These are phyloP conservation scores for Penicillium goetzii DNA, from an alignment of 495 filamentous ascomycete species.

Conservation along the genomic window DNA sequence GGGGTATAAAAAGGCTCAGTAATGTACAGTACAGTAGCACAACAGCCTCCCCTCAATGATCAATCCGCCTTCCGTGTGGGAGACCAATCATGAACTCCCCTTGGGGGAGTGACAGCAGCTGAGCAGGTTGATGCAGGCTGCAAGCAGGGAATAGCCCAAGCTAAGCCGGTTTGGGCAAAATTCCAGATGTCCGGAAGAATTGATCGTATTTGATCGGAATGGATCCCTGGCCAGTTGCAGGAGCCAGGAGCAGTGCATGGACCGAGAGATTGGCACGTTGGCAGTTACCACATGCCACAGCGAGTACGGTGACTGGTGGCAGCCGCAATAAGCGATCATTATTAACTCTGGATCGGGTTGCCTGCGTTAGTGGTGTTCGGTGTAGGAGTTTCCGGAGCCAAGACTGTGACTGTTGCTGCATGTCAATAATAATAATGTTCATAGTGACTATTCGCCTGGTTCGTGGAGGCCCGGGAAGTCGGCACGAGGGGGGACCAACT, in stretches of 20 bases:
- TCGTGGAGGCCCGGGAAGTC: conserved; percentile 26
- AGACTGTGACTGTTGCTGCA: neutral
- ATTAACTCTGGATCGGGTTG: conserved; percentile 10
- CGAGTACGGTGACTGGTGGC: neutral
- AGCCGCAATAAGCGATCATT: conserved; percentile 14
- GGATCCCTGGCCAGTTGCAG: neutral
- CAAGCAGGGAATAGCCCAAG: conserved; percentile 5
- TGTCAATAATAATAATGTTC: neutral
- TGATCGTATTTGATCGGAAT: neutral
- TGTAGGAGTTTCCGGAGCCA: neutral
- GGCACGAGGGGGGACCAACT: conserved; percentile 24
- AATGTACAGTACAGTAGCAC: neutral
- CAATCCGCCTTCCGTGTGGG: neutral
- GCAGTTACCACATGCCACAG: neutral
- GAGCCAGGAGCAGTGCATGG: conserved; percentile 1
- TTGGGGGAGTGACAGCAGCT: neutral
- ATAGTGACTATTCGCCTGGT: neutral
- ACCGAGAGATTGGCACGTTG: neutral
- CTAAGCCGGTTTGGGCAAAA: conserved; percentile 26
- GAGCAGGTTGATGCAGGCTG: neutral
- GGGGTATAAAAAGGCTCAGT: neutral
- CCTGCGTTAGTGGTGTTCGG: neutral
- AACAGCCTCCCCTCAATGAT: neutral
- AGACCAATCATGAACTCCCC: neutral
- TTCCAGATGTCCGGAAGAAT: conserved; percentile 31